Percentiles rank a stretch among this genome's conserved stretches.
Conservation (phyloP, 1,284 basidiomycete species). For the Austroboletus novae-zelandiae region DNA sequence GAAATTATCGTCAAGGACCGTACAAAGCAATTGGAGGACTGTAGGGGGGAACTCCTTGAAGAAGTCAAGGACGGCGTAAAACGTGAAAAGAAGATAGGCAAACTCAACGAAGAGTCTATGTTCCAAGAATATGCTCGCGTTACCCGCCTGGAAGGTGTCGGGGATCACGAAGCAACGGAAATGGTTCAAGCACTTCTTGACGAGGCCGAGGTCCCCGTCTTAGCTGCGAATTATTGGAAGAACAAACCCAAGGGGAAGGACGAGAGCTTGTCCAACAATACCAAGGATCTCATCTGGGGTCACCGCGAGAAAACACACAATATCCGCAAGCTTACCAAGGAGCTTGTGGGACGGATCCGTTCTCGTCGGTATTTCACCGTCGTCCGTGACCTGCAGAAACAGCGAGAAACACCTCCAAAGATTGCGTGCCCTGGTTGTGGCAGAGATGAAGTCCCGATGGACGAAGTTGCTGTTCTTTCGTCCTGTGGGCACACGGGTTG, state of each 20-base stretch:
- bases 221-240: conserved; percentile 37
- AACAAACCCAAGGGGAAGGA: conserved; percentile 54
- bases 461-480: conserved; percentile 80
- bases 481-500: conserved; percentile 91
- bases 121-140: conserved; percentile 75
- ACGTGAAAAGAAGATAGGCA: conserved; percentile 65
- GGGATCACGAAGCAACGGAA: conserved; percentile 72
- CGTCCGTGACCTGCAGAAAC: conserved; percentile 84
- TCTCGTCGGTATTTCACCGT: conserved; percentile 89
- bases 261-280: conserved; percentile 52
- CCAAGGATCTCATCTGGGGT: conserved; percentile 71
- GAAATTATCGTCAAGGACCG: conserved; percentile 88
- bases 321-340: conserved; percentile 80
- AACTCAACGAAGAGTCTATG: conserved; percentile 66
- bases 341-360: conserved; percentile 84
- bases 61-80: conserved; percentile 67
- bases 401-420: conserved; percentile 54
- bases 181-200: conserved; percentile 60
- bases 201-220: conserved; percentile 52
- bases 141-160: conserved; percentile 65
- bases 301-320: conserved; percentile 86
- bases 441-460: conserved; percentile 53
- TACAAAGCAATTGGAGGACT: conserved; percentile 74
- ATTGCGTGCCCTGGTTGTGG: conserved; percentile 64
- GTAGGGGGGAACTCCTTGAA: conserved; percentile 69